A percentile compares a stretch with the other conserved stretches of the same genome.
Evolutionary conservation across 2,329 filamentous ascomycete genomes (phyloP).

Genomic region (Phialophora tarda): DNA sequence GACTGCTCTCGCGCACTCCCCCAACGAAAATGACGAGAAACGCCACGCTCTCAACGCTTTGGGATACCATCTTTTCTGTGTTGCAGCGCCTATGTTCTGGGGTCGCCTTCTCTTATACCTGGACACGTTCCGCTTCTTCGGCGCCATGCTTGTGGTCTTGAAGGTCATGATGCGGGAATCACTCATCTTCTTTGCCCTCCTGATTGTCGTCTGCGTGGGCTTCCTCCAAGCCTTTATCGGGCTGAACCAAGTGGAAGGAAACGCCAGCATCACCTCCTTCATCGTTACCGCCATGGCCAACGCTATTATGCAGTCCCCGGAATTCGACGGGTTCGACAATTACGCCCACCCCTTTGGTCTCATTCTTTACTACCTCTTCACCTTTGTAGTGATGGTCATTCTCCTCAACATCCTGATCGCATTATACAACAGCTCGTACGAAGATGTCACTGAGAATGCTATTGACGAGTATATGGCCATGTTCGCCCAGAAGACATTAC

Average conservation of each 20-base stretch:
- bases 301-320: constrained; percentile 87
- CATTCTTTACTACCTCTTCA: constrained; percentile 96
- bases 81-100: constrained; percentile 97
- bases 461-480: constrained; percentile 94
- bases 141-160: constrained; percentile 95
- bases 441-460: constrained; percentile 90
- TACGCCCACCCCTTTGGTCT: constrained; percentile 93
- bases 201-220: constrained; percentile 74
- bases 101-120: constrained; percentile 88
- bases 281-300: constrained; percentile 72
- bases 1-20: constrained; percentile 71
- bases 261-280: constrained; percentile 56
- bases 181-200: constrained; percentile 92
- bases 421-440: constrained; percentile 94
- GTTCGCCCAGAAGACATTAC: constrained; percentile 92
- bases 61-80: constrained; percentile 93
- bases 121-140: constrained; percentile 93
- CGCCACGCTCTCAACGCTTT: constrained; percentile 74
- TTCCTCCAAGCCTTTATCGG: constrained; percentile 96
- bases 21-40: constrained; percentile 53
- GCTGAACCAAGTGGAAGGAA: constrained; percentile 79
- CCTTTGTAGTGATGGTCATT: constrained; percentile 95
- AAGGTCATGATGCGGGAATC: constrained; percentile 96
- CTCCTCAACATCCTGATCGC: constrained; percentile 96
- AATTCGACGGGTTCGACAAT: constrained; percentile 85